Evolutionary conservation across 495 filamentous ascomycete species (phyloP).

Genomic region (Neurospora tetraspora): DNA sequence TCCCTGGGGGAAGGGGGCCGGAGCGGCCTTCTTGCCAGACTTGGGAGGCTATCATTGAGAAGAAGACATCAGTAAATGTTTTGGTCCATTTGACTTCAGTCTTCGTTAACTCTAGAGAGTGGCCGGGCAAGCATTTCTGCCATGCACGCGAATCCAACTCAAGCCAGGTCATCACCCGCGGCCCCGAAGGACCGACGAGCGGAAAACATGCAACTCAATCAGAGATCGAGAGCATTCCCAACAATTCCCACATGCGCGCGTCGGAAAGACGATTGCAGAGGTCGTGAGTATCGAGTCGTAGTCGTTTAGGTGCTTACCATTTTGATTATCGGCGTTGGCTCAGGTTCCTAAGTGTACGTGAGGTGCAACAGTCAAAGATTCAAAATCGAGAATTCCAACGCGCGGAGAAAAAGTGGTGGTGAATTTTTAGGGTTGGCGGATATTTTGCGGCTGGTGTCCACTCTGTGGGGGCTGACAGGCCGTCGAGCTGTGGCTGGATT

Average conservation of each 20-base stretch:
- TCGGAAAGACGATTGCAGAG: conserved; percentile 7
- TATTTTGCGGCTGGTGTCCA: conserved; percentile 12
- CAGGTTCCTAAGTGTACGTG: conserved; percentile 12
- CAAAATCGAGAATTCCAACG: conserved; percentile 6
- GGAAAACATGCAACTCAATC: conserved; percentile 39
- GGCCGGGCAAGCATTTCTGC: conserved; percentile 51
- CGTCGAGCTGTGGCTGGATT: conserved; percentile 4
- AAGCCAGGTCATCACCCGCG: conserved; percentile 73
- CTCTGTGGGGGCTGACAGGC: background rate
- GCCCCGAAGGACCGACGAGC: conserved; percentile 37
- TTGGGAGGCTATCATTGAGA: conserved; percentile 99
- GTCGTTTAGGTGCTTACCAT: conserved; percentile 36
- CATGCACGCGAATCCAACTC: conserved; percentile 45
- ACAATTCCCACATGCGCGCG: background rate
- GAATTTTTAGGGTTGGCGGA: conserved; percentile 22
- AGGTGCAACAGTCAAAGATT: conserved; percentile 17
- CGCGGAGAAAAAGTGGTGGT: conserved; percentile 19
- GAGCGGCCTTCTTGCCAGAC: conserved; percentile 88
- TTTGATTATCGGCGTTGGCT: conserved; percentile 24
- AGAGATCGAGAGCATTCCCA: conserved; percentile 17
- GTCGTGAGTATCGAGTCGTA: conserved; percentile 9
- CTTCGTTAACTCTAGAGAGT: conserved; percentile 93
- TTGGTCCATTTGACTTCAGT: conserved; percentile 59
- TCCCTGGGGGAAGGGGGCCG: conserved; percentile 89
- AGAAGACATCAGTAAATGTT: conserved; percentile 88